Base-by-base conservation (phyloP, 805 yeast genomes). In the Suhomyces sp. region DNA sequence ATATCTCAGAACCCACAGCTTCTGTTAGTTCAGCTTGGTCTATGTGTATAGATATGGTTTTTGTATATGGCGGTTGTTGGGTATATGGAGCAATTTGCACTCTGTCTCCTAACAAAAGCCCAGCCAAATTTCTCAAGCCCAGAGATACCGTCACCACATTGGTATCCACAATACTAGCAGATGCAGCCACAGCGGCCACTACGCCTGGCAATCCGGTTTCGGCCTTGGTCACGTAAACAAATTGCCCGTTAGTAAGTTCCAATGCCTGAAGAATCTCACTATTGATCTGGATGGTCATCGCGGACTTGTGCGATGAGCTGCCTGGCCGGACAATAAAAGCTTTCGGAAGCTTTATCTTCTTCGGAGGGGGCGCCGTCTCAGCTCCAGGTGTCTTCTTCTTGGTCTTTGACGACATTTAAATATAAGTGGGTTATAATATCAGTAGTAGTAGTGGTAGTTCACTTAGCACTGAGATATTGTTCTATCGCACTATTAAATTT, bases 91-190 rank as follows among this genome's bases (percentile, higher is more conserved):
- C 60, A 0, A 93, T 57, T 25, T 71, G 70, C 0, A 79, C 57
- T 33, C 79, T 60, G 31, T 84, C 81, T 12, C 86, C 73, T 51
- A 80, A 70, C 8, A 83, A 65, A 12, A 82, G 49, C 0, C 76
- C 77, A 1, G 71, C 70, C 46, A 73, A 61, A 2, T 53, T 53
- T 37, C 78, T 59, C 24, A 65, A 53, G n/a, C 60, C 53, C 4
- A 54, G 27, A 6, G 73, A 66, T 1, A 74, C 49, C 2, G 54
- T 53, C 3, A 71, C 54, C 15, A 73, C 68, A 52, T 71, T 68
- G 15, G 50, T 47, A 19, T 70, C 77, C 3, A 55, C 17, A 6
- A 64, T 53, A 3, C 60, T 66, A 7, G 57, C 71, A 9, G 76
- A 77, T 1, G 68, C 61, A 47, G 69, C 64, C 3, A 78, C 74